Percentiles rank a stretch among this genome's conserved stretches.
phyloP scores from a whole-genome alignment of 2,329 filamentous ascomycete genomes.

The Knufia petricola region DNA sequence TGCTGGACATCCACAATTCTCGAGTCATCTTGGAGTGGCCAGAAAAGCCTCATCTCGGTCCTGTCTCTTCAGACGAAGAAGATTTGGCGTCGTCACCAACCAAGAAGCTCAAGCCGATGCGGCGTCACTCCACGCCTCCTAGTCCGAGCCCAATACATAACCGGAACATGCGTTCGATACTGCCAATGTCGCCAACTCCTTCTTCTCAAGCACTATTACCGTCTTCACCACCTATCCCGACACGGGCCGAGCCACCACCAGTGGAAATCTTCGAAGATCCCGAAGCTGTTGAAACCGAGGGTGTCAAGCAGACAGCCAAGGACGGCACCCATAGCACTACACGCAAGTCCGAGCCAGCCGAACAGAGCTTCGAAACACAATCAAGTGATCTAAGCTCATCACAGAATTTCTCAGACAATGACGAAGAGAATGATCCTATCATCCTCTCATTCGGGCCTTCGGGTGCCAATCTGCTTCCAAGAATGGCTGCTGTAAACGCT shows the following conservation, averaged over 20 bases:
- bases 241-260: slow-evolving; percentile 16
- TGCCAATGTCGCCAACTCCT: slow-evolving; percentile 66
- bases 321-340: slow-evolving; percentile 25
- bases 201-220: slow-evolving; percentile 39
- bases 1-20: slow-evolving; percentile 89
- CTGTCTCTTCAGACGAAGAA: slow-evolving; percentile 31
- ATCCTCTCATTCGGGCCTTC: slow-evolving; percentile 87
- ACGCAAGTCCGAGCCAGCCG: slow-evolving; percentile 5
- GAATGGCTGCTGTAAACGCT: slow-evolving; percentile 68
- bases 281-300: slow-evolving; percentile 18
- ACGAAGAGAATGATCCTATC: slow-evolving; percentile 91
- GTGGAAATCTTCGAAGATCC: slow-evolving; percentile 64
- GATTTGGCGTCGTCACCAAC: slow-evolving; percentile 43
- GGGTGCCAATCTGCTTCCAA: slow-evolving; percentile 72
- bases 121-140: slow-evolving; percentile 25
- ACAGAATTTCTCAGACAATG: slow-evolving; percentile 61
- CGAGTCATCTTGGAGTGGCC: slow-evolving; percentile 89
- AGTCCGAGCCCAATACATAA: slow-evolving; percentile 45
- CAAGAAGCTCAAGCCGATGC: slow-evolving; percentile 34
- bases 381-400: slow-evolving; percentile 10
- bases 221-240: slow-evolving; percentile 28
- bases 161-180: slow-evolving; percentile 51
- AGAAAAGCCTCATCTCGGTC: slow-evolving; percentile 33
- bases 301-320: slow-evolving; percentile 10
- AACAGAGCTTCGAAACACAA: slow-evolving; percentile 24